Conservation (phyloP, 2,329 filamentous ascomycete genomes). For the Ploettnerulaceae sp. region DNA sequence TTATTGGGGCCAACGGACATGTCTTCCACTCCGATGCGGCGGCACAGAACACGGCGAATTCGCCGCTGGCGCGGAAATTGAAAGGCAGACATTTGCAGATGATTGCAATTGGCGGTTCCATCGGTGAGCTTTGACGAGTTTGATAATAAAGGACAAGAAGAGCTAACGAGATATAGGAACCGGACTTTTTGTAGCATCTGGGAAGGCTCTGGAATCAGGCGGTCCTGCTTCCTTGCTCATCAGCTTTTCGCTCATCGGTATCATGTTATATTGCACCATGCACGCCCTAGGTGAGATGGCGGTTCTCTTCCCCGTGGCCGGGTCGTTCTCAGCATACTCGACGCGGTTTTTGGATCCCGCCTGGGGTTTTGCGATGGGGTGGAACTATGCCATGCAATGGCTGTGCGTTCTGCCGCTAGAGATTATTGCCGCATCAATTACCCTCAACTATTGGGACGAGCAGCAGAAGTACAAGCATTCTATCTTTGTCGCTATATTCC, state of each 20-base stretch:
- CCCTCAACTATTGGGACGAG: slow-evolving; percentile 73
- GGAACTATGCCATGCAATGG: slow-evolving; percentile 86
- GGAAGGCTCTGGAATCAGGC: slow-evolving; percentile 59
- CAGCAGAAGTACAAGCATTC: slow-evolving; percentile 51
- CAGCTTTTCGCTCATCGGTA: slow-evolving; percentile 72
- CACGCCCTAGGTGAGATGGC: slow-evolving; percentile 90
- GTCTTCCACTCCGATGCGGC: slow-evolving; percentile 60
- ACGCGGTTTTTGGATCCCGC: slow-evolving; percentile 90
- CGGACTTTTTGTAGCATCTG: slow-evolving; percentile 82
- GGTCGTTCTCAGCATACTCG: slow-evolving; percentile 87
- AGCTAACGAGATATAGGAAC: slow-evolving; percentile 48
- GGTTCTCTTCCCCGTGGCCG: slow-evolving; percentile 83
- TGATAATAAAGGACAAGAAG: neutral
- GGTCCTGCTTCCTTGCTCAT: slow-evolving; percentile 75
- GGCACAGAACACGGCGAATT: slow-evolving; percentile 60
- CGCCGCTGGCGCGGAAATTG: slow-evolving; percentile 69
- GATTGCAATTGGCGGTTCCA: slow-evolving; percentile 94
- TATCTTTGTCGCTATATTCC: slow-evolving; percentile 80
- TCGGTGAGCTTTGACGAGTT: slow-evolving; percentile 47
- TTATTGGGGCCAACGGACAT: slow-evolving; percentile 27
- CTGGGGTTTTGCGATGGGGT: slow-evolving; percentile 93
- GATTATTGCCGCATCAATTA: slow-evolving; percentile 81
- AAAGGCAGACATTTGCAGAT: slow-evolving; percentile 89
- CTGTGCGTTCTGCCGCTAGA: slow-evolving; percentile 77
- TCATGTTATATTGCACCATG: slow-evolving; percentile 88